These are phyloP conservation scores for Plectranthus barbatus DNA, from an alignment of 257 asterid species.

Conservation along the genomic window DNA sequence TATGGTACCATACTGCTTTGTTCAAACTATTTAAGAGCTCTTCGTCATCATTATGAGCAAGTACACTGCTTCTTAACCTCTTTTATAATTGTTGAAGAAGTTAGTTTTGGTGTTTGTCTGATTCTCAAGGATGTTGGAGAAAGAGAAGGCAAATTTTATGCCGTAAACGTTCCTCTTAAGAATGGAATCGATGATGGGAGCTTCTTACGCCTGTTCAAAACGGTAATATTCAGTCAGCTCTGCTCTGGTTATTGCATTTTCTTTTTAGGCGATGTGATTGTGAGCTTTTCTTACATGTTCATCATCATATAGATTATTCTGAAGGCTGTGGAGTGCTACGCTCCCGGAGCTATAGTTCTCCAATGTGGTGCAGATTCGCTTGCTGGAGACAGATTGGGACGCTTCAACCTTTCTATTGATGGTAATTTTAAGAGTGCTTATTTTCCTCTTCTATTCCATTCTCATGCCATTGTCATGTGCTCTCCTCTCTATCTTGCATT, in stretches of 20 bases:
- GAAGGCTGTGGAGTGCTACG: constrained; percentile 85
- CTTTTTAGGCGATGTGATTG: neutral
- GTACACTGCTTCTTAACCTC: constrained; percentile 7
- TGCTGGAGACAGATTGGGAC: constrained; percentile 97
- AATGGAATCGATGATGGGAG: constrained; percentile 92
- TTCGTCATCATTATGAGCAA: neutral
- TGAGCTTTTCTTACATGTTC: constrained; percentile 15
- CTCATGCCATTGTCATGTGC: no score
- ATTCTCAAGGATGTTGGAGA: constrained; percentile 90
- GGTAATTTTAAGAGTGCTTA: no score
- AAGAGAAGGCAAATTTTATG: constrained; percentile 86
- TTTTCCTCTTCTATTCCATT: no score
- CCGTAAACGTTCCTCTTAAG: constrained; percentile 93
- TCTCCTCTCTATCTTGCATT: no score
- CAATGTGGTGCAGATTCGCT: constrained; percentile 99
- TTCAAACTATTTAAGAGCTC: no score
- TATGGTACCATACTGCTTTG: no score
- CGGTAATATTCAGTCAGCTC: constrained; percentile 35
- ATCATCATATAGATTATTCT: constrained; percentile 62
- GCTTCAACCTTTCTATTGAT: constrained; percentile 98
- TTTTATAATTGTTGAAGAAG: constrained; percentile 11
- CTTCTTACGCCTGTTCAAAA: constrained; percentile 79
- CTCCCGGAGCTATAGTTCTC: constrained; percentile 95
- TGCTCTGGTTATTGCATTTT: neutral
- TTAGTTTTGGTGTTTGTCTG: constrained; percentile 17